Evolutionary conservation across 805 yeast genomes (phyloP).

Genomic region (Candida hungchunana): DNA sequence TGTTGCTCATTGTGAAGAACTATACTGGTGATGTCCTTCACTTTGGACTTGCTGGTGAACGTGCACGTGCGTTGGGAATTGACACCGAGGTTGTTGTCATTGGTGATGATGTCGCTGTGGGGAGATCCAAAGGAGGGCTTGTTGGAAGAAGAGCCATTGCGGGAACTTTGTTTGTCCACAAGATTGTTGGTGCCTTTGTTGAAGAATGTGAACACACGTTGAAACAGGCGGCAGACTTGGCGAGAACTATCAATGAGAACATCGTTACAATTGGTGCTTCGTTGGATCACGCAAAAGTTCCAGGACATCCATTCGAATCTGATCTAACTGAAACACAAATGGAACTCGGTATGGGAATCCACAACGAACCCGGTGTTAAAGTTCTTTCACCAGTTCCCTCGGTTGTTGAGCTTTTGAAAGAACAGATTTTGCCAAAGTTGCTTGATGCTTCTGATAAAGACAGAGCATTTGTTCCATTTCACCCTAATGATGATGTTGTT

Average conservation of each 20-base stretch:
- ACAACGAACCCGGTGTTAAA: conserved; percentile 86
- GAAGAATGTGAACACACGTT: conserved; percentile 41
- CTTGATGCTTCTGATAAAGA: conserved; percentile 64
- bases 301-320: conserved; percentile 64
- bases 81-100: conserved; percentile 71
- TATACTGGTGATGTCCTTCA: conserved; percentile 94
- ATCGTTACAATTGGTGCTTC: conserved; percentile 88
- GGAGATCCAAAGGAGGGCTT: conserved; percentile 80
- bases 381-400: conserved; percentile 55
- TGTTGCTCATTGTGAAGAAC: conserved; percentile 78
- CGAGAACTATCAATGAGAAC: conserved; percentile 55
- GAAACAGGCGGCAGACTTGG: conserved; percentile 51
- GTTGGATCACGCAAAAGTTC: conserved; percentile 84
- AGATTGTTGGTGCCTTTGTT: conserved; percentile 73
- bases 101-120: conserved; percentile 93
- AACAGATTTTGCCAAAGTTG: conserved; percentile 57
- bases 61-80: conserved; percentile 75
- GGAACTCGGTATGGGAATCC: conserved; percentile 95
- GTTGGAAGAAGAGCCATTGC: conserved; percentile 95
- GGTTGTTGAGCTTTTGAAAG: conserved; percentile 53
- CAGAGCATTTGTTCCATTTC: conserved; percentile 76
- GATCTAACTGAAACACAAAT: conserved; percentile 57
- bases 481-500: conserved; percentile 57
- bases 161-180: conserved; percentile 85
- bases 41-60: conserved; percentile 87